Evolutionary conservation across 2,329 filamentous ascomycete species (phyloP), one percentile per base, ranked within the genome.

Genomic region (Monilinia vaccinii-corymbosi): DNA sequence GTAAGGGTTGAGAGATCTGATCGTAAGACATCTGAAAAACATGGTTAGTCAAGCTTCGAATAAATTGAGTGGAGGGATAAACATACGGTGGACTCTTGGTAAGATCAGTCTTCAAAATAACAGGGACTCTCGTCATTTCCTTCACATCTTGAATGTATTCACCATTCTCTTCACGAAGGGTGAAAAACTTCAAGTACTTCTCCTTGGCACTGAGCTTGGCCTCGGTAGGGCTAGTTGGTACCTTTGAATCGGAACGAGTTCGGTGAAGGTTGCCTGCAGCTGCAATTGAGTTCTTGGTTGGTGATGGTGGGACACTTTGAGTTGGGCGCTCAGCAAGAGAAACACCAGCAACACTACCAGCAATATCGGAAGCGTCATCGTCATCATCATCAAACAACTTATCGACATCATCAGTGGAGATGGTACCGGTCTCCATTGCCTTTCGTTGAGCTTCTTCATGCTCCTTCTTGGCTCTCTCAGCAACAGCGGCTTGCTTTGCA

Each of bases 41-140:
- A 18, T 18, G n/a, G 67, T 81, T 75, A 81, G 77, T 70, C 67
- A 56, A 16, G 11, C n/a, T 2, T 44, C 36, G 32, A 23, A 44
- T 14, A n/a, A 10, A 40, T 25, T 6, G 47, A 50, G 16, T n/a
- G 16, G 4, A 28, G 21, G 16, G 32, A 23, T 40, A 38, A 51
- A 93, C 94, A 86, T 88, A 99, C 92, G 94, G 94, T 77, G 94
- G 94, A 78, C 93, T 97, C 89, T 99, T 99, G 77, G 82, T 90
- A 71, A 99, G 83, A 77, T 99, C 94, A 66, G 94, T 97, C 86
- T 96, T 97, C 71, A 99, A 78, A 73, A 99, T 96, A 67, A 99
- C 89, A n/a, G 94, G 94, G 63, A 99, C 89, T 68, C 93, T 83
- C 47, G 91, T 93, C 92, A 99, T 97, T 80, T 99, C 94, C 61